phyloP scores from a whole-genome alignment of 1,139 yeast species.

The Diutina mesorugosa region DNA sequence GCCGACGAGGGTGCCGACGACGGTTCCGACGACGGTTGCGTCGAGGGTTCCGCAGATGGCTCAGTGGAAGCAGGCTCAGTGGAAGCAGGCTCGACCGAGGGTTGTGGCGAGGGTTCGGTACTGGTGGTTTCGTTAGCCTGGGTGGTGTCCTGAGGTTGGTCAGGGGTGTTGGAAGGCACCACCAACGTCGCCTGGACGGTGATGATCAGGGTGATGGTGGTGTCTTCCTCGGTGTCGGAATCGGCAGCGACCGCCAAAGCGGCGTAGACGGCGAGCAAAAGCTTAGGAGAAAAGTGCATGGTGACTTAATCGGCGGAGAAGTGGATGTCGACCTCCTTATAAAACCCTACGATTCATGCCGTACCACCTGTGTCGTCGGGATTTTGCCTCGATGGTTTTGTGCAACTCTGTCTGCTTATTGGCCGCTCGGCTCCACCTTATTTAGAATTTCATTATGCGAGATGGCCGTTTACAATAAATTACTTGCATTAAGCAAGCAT shows the following conservation, averaged over 20 bases:
- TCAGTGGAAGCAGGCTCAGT: not conserved
- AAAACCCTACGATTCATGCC: not conserved
- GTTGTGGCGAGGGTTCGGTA: not conserved
- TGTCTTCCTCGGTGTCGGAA: not conserved
- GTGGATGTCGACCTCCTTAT: not conserved
- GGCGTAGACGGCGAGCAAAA: not conserved
- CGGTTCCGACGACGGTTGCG: not conserved
- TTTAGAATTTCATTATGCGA: not conserved
- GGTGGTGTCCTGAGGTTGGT: not conserved
- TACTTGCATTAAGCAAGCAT: not conserved
- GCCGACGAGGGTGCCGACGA: not conserved
- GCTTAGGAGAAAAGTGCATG: not conserved
- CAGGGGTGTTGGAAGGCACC: not conserved
- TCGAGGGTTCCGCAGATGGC: not conserved
- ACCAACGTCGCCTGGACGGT: not conserved
- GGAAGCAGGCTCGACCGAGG: not conserved
- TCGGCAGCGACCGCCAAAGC: not conserved
- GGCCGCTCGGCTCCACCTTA: not conserved
- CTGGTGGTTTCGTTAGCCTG: not conserved
- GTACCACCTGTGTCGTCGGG: not conserved
- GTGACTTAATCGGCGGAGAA: not conserved
- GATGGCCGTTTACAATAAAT: not conserved
- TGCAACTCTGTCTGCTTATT: not conserved
- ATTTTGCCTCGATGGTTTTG: not conserved
- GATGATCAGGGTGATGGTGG: not conserved